Base-by-base conservation (phyloP, 1,139 yeast genomes). In the Suhomyces taliae region DNA sequence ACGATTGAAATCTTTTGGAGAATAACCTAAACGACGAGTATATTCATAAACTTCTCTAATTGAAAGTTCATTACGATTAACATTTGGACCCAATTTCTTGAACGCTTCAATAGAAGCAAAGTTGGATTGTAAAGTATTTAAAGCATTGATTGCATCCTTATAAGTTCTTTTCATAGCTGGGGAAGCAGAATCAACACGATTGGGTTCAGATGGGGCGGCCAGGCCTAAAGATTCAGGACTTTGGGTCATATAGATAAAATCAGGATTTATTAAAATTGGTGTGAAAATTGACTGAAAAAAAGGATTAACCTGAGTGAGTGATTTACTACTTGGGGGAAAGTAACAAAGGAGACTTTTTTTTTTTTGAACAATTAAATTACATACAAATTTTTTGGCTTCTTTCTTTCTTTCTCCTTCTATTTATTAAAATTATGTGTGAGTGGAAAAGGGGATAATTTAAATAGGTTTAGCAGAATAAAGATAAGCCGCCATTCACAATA, bases 21-120 rank as follows among this genome's bases (percentile, higher is more conserved):
- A 62, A 66, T 91, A 90, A 0, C 98, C 99, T 43, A 90, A 78
- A 57, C 98, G 74, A 47, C 93, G 74, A n/a, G 87, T 80, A 85
- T 93, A 95, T 64, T 91, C 98, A 44, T 82, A 74, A 84, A 93
- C 95, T 62, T 93, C 97, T 27, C 87, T 86, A 44, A 93, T 81
- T 37, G 91, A 82, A 64, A 83, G 74, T 41, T 82, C 84, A 60
- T 85, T 87, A 51, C 85, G 78, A 54, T 86, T 80, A 34, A 69
- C 66, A 43, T 76, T 78, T 36, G 76, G 73, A 1, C 95, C 96
- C 7, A 88, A 73, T 56, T 83, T 81, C 52, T 89, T 78, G 47
- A 83, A 79, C 5, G 95, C 95, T 66, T 90, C 95, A 43, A 95
- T 82, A 11, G 91, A 82, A 31, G 96, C 93, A 65, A 86, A 90